Conservation (phyloP, 2,329 filamentous ascomycete species). For the Sarocladiaceae sp. region DNA sequence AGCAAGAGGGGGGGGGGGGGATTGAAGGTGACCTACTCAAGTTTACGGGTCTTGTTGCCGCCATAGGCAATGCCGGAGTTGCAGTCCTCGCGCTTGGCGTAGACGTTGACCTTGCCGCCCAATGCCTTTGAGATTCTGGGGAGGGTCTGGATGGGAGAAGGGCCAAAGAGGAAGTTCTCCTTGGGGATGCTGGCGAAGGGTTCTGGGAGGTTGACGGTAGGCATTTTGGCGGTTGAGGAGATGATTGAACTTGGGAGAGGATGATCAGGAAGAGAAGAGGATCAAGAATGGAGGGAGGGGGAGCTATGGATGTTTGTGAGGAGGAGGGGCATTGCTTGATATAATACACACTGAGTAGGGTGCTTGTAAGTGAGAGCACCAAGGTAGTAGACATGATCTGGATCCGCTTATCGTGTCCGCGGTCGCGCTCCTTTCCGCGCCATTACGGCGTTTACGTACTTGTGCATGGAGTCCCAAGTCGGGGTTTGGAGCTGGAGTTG, state of each 20-base stretch:
- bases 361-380: too few relatives aligned
- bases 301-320: too few relatives aligned
- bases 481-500: too few relatives aligned
- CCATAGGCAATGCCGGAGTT: slow-evolving; percentile 26
- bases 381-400: too few relatives aligned
- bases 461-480: too few relatives aligned
- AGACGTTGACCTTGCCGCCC: slow-evolving; percentile 54
- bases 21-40: slow-evolving; percentile 37
- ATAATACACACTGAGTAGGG: too few relatives aligned
- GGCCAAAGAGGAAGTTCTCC: slow-evolving; percentile 56
- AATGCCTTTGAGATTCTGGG: slow-evolving; percentile 58
- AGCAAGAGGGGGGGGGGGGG: neutral
- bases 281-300: too few relatives aligned
- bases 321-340: too few relatives aligned
- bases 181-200: slow-evolving; percentile 59
- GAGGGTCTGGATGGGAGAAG: slow-evolving; percentile 62
- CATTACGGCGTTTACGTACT: too few relatives aligned
- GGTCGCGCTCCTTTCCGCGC: too few relatives aligned
- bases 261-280: neutral
- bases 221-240: slow-evolving; percentile 17
- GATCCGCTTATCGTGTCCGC: too few relatives aligned
- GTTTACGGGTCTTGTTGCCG: slow-evolving; percentile 31
- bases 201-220: slow-evolving; percentile 43
- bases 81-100: slow-evolving; percentile 35
- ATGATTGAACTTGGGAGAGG: neutral